phyloP scores from a whole-genome alignment of 2,329 filamentous ascomycete species.

The Aspergillus fischeri region DNA sequence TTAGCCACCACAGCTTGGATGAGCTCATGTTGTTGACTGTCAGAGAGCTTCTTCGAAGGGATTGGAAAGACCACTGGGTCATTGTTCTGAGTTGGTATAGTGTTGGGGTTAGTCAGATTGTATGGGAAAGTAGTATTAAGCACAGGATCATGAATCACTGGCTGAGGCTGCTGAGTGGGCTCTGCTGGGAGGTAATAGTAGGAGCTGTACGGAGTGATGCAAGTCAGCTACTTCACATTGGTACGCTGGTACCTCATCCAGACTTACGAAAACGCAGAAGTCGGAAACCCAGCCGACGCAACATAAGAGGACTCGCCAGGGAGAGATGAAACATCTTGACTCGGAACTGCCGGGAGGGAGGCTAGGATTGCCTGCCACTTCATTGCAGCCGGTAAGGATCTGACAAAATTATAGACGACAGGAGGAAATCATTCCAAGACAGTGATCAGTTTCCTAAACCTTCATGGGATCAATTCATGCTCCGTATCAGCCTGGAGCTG shows the following conservation, averaged over 20 bases:
- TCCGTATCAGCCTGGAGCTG: background rate
- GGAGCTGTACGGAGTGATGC: conserved; percentile 14
- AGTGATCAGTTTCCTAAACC: background rate
- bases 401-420: background rate
- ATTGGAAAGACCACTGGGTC: conserved; percentile 52
- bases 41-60: conserved; percentile 44
- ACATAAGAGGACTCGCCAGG: conserved; percentile 21
- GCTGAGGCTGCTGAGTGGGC: conserved; percentile 50
- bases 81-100: conserved; percentile 45
- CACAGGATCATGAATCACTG: conserved; percentile 51
- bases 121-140: conserved; percentile 52
- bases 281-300: conserved; percentile 48
- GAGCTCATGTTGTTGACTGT: conserved; percentile 37
- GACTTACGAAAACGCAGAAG: conserved; percentile 45
- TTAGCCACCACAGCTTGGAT: conserved; percentile 38
- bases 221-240: background rate
- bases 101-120: conserved; percentile 53
- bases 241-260: background rate
- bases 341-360: conserved; percentile 2
- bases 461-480: no score
- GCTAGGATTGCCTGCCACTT: conserved; percentile 10
- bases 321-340: conserved; percentile 10
- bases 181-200: conserved; percentile 45
- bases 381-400: background rate
- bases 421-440: background rate